Evolutionary conservation across 352 stramenopile species (phyloP), one percentile per base, ranked within the genome.

Genomic region (Phytophthora fragariaefolia): DNA sequence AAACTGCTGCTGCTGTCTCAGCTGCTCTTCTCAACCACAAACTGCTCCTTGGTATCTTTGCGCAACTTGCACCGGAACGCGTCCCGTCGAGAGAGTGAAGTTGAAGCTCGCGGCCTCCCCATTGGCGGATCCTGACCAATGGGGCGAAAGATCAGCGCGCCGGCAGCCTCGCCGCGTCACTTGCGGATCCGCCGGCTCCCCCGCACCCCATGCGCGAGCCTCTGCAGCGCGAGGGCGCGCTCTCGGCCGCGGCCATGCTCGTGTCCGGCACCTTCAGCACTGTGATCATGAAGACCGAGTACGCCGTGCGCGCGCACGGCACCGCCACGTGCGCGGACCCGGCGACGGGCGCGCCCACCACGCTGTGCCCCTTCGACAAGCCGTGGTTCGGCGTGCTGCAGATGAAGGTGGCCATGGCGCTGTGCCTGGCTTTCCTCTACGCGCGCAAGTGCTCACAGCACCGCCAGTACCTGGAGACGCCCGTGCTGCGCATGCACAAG

Each of bases 201-300:
- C n/a, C n/a, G n/a, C n/a, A n/a, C n/a, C n/a, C n/a, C 43, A 75
- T 75, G 62, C 62, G 15, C 27, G 56, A 75, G 42, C 36, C 53
- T 58, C 50, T 63, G 10, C 59, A 66, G 27, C 73, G 76, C 69
- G 76, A 75, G 45, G 81, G 85, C 58, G 64, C 71, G 40, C 59
- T 93, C 26, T 89, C 86, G 58, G 83, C 71, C 18, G 58, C 70
- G 38, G 74, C 76, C 55, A 95, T 95, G 84, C 80, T 95, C 34
- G 66, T 95, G 36, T 89, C 83, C 38, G 87, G 87, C 70, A 95
- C 87, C 50, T 90, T 92, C 69, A 92, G 83, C 71, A 95, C 87
- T 2, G 84, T 95, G 18, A 84, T 93, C 70, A 92, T 91, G 82
- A 95, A 95, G 76, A 90, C 82, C 26, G 73, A 93, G 77, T 95